These are phyloP conservation scores for Phaeophleospora eucalypticola DNA, from an alignment of 2,329 filamentous ascomycete genomes.

Conservation along the genomic window DNA sequence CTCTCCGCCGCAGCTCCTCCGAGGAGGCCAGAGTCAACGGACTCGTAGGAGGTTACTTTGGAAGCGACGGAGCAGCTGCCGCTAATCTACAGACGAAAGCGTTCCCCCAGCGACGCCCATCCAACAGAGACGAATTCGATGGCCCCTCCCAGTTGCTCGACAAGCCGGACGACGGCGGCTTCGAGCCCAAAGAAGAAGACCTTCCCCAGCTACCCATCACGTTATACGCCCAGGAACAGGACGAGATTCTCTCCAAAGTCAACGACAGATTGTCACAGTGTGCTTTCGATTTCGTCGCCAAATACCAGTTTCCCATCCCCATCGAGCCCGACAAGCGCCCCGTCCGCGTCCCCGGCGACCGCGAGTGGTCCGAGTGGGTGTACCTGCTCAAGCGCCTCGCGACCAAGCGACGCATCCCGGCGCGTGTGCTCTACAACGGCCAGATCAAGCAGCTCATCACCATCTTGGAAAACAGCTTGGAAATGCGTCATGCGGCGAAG, in stretches of 20 bases:
- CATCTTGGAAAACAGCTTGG: constrained; percentile 79
- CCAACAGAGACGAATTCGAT: constrained; percentile 85
- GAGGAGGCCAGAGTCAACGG: constrained; percentile 24
- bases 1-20: constrained; percentile 29
- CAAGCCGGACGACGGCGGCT: constrained; percentile 64
- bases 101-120: constrained; percentile 60
- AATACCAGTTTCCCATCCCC: constrained; percentile 86
- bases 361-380: constrained; percentile 91
- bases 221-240: constrained; percentile 78
- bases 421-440: constrained; percentile 75
- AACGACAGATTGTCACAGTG: constrained; percentile 82
- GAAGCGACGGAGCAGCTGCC: constrained; percentile 20
- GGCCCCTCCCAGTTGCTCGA: constrained; percentile 79
- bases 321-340: constrained; percentile 77
- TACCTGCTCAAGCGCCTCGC: constrained; percentile 80
- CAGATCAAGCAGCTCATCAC: constrained; percentile 91
- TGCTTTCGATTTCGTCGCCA: constrained; percentile 85
- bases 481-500: constrained; percentile 81
- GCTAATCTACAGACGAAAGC: constrained; percentile 24
- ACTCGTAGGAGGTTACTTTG: constrained; percentile 21
- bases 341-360: constrained; percentile 67
- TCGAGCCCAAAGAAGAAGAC: constrained; percentile 73
- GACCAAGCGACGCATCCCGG: constrained; percentile 80
- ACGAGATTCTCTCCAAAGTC: constrained; percentile 72
- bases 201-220: constrained; percentile 79